Percentiles rank a stretch among this genome's conserved stretches.
phyloP scores from a whole-genome alignment of 2,329 filamentous ascomycete species.

The Penicillium sp. region DNA sequence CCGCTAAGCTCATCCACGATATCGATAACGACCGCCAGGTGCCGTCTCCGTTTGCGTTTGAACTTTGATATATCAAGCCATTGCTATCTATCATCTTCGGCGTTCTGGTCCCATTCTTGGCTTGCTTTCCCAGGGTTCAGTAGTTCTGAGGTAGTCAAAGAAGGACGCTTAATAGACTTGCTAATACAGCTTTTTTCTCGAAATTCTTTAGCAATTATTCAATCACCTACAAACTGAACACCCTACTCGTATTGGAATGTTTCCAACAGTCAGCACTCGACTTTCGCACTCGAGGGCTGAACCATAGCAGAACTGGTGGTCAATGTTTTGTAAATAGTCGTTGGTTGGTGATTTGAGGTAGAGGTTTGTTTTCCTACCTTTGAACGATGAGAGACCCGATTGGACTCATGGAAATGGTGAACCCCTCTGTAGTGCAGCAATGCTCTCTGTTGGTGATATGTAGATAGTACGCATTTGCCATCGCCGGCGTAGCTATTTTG shows the following conservation, averaged over 20 bases:
- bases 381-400: slow-evolving; percentile 10
- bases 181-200: slow-evolving; percentile 5
- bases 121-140: background rate
- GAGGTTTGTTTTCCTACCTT: slow-evolving; percentile 7
- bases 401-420: slow-evolving; percentile 2
- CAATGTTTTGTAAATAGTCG: too few relatives aligned
- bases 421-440: slow-evolving; percentile 13
- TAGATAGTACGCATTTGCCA: slow-evolving; percentile 2
- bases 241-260: background rate
- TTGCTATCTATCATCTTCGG: slow-evolving; percentile 25
- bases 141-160: background rate
- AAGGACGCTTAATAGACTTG: background rate
- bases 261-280: too few relatives aligned
- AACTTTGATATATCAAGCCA: slow-evolving; percentile 6
- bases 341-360: too few relatives aligned
- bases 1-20: slow-evolving; percentile 31
- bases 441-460: background rate
- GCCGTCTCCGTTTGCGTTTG: slow-evolving; percentile 30
- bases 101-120: slow-evolving; percentile 26
- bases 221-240: background rate
- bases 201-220: background rate
- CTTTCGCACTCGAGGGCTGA: background rate
- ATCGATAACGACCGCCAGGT: slow-evolving; percentile 32
- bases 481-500: background rate
- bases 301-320: too few relatives aligned